Base-by-base conservation (phyloP, 352 stramenopile genomes). In the Phytopythium litorale region DNA sequence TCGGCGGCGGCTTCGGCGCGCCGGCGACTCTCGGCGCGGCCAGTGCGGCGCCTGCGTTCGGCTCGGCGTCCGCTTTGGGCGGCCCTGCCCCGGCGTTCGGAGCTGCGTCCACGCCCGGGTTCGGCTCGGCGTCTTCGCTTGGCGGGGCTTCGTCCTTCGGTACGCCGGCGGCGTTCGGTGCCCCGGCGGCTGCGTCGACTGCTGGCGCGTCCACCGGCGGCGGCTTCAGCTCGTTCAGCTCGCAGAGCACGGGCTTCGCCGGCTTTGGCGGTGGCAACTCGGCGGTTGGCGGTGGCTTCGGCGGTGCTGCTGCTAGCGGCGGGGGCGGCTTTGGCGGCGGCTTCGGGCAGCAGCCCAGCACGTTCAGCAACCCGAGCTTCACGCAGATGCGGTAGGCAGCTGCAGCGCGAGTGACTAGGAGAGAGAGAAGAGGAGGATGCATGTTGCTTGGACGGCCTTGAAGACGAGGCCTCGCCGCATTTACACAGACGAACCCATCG, bases 1-100 rank as follows among this genome's bases (percentile, higher is more conserved):
- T 84, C 33, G 75, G 72, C n/a, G 65, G 66, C 45, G 69, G 73
- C 6, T 92, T 92, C 48, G 83, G 81, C 40, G 60, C 79, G 12
- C 67, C 80, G 9, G 73, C 80, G 0, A 56, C 73, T 0, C 76
- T 90, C n/a, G 80, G 83, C 40, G 64, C 56, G 56, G 64, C 67
- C 1, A 70, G 63, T 51, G 58, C 74, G 7, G 45, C 64, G 2
- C 73, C 78, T 55, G 65, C 75, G 28, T 90, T 90, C 35, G 81
- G 81, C 13, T 75, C 79, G 4, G 69, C 77, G 38, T 90, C 79
- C 1, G 52, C 65, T 7, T 53, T 88, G 0, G 79, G 81, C 56
- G 77, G 64, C 33, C 33, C 67, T 11, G 66, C 71, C 12, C 67
- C 76, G 21, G 65, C 67, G 0, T 82, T 87, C 53, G 75, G 72